Evolutionary conservation across 345 rosid species (phyloP).

Genomic region (Acer saccharum): DNA sequence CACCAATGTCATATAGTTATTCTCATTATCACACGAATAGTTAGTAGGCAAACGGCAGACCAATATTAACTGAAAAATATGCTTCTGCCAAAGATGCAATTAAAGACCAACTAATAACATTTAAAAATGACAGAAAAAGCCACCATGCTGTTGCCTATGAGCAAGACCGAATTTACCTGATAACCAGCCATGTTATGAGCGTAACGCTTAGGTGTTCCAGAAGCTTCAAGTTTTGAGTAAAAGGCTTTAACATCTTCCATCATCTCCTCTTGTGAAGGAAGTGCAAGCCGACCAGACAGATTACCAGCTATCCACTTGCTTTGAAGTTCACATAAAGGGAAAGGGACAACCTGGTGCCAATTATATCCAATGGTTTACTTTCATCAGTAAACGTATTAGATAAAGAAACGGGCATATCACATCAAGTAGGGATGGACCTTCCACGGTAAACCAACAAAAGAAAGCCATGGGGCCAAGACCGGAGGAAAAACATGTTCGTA

Average conservation of each 20-base stretch:
- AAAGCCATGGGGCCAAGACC: slow-evolving; percentile 64
- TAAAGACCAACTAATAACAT: background rate
- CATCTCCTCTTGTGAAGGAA: slow-evolving; percentile 72
- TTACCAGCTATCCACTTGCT: slow-evolving; percentile 89
- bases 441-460: slow-evolving; percentile 86
- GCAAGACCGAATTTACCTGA: slow-evolving; percentile 41
- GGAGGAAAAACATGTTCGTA: slow-evolving; percentile 86
- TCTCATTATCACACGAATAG: background rate
- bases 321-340: slow-evolving; percentile 68
- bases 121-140: background rate
- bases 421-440: slow-evolving; percentile 42
- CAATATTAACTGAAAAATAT: background rate
- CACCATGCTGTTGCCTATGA: background rate
- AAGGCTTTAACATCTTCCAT: slow-evolving; percentile 53
- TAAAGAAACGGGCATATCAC: slow-evolving; percentile 7
- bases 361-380: background rate
- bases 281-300: slow-evolving; percentile 65
- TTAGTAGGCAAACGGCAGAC: background rate
- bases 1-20: background rate
- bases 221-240: slow-evolving; percentile 55
- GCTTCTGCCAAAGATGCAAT: background rate
- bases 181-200: slow-evolving; percentile 48
- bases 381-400: background rate
- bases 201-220: slow-evolving; percentile 59
- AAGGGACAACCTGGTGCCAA: slow-evolving; percentile 59